A percentile compares a stretch with the other conserved stretches of the same genome.
These are phyloP conservation scores for Moesziomyces antarcticus DNA, from an alignment of 1,284 basidiomycete species.

Conservation along the genomic window DNA sequence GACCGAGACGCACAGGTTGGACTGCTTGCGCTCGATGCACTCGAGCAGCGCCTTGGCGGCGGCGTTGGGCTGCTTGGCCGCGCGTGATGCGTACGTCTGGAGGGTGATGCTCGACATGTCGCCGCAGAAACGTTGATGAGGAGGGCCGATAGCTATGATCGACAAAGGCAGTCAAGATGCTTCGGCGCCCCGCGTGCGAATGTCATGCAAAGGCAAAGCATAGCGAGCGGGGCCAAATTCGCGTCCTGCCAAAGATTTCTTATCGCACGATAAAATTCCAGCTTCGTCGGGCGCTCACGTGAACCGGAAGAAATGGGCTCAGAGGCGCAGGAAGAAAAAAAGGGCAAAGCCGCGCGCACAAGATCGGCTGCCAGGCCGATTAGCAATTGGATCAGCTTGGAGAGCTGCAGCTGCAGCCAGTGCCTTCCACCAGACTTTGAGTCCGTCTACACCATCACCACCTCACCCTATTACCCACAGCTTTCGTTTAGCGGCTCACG, in stretches of 20 bases:
- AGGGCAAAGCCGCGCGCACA: background rate
- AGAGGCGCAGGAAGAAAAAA: constrained; percentile 14
- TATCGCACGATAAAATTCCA: constrained; percentile 25
- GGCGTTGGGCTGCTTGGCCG: constrained; percentile 52
- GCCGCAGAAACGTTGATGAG: background rate
- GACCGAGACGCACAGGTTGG: constrained; percentile 93
- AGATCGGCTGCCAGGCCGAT: background rate
- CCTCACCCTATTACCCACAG: background rate
- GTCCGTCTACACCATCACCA: background rate
- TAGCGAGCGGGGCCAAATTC: background rate
- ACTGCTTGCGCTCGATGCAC: constrained; percentile 86
- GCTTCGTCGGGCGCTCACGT: constrained; percentile 8
- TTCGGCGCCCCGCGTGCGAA: background rate
- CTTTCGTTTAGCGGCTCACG: background rate
- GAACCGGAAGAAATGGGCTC: constrained; percentile 25
- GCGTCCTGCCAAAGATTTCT: constrained; percentile 2
- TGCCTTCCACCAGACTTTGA: background rate
- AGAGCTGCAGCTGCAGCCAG: too few species aligned
- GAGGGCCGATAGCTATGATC: constrained; percentile 28
- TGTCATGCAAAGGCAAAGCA: background rate
- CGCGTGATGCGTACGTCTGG: constrained; percentile 55
- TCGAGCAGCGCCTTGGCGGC: constrained; percentile 73
- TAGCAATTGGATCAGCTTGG: too few species aligned
- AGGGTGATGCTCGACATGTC: constrained; percentile 45
- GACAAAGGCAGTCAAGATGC: constrained; percentile 24